Evolutionary conservation across 2,329 filamentous ascomycete species (phyloP).

Genomic region (Pseudofabraea citricarpa): DNA sequence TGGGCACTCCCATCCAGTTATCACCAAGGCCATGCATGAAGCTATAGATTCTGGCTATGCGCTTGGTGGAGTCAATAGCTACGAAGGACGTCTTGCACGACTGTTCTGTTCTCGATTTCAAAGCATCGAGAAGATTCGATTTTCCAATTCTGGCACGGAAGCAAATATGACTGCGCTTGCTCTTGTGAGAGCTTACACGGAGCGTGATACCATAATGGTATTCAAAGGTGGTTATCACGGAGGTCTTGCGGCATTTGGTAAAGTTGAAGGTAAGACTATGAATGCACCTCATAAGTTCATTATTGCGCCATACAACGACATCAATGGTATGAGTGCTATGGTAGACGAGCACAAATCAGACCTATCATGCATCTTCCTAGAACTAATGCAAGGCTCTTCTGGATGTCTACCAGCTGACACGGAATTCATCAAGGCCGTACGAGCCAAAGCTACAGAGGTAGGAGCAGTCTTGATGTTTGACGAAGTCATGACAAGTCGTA

Average conservation of each 20-base stretch:
- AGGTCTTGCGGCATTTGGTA: constrained; percentile 32
- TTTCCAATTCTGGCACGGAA: constrained; percentile 62
- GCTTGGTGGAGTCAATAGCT: constrained; percentile 45
- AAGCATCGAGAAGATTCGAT: constrained; percentile 48
- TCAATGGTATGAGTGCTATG: constrained; percentile 36
- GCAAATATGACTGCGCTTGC: constrained; percentile 57
- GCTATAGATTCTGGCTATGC: constrained; percentile 43
- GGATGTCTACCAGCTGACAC: constrained; percentile 45
- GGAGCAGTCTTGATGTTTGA: constrained; percentile 63
- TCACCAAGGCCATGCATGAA: constrained; percentile 42
- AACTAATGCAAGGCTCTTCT: constrained; percentile 60
- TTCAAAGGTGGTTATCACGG: constrained; percentile 17
- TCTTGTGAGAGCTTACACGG: constrained; percentile 10
- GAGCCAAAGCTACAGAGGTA: constrained; percentile 12
- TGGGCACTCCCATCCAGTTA: constrained; percentile 55
- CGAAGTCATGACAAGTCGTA: constrained; percentile 65
- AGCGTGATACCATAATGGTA: constrained; percentile 11
- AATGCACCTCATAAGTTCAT: constrained; percentile 27
- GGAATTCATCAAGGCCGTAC: constrained; percentile 11
- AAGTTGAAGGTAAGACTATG: constrained; percentile 13
- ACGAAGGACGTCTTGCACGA: constrained; percentile 46
- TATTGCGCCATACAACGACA: constrained; percentile 57
- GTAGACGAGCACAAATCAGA: constrained; percentile 34
- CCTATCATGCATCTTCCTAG: constrained; percentile 50
- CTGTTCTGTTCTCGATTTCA: constrained; percentile 46